Conservation (phyloP, 805 yeast genomes). For the Nakazawaea siamensis region DNA sequence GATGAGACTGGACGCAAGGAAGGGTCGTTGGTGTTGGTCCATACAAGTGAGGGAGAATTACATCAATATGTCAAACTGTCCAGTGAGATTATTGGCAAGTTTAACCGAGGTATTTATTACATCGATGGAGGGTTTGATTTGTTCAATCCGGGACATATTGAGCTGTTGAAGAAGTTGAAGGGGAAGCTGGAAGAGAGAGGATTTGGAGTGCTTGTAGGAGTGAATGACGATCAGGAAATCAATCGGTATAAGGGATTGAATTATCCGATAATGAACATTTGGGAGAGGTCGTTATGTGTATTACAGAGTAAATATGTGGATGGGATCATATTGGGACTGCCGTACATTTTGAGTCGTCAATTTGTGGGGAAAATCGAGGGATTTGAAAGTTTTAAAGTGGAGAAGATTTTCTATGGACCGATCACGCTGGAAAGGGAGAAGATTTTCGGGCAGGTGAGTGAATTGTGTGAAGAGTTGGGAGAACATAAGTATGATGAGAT, state of each 20-base stretch:
- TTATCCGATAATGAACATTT: constrained; percentile 79
- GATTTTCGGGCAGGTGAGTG: constrained; percentile 17
- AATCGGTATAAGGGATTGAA: constrained; percentile 51
- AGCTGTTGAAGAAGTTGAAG: constrained; percentile 47
- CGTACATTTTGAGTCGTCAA: constrained; percentile 35
- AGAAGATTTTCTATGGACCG: constrained; percentile 51
- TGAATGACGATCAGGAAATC: constrained; percentile 51
- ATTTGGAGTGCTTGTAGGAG: constrained; percentile 56
- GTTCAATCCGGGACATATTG: constrained; percentile 90
- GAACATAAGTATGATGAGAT: constrained; percentile 56
- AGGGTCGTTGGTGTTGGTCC: constrained; percentile 50
- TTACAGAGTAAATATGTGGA: constrained; percentile 83
- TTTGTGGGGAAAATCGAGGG: constrained; percentile 30
- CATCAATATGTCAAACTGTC: constrained; percentile 28
- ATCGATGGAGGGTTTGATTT: constrained; percentile 86
- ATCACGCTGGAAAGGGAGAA: constrained; percentile 26
- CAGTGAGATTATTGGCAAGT: constrained; percentile 12
- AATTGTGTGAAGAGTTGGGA: constrained; percentile 32
- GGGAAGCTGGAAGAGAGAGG: constrained; percentile 26
- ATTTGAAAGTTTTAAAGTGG: constrained; percentile 24
- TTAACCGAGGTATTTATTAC: constrained; percentile 30
- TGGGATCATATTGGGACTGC: constrained; percentile 67
- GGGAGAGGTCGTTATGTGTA: constrained; percentile 82
- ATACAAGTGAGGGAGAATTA: constrained; percentile 22
- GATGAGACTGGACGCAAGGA: constrained; percentile 50